Evolutionary conservation across 2,329 filamentous ascomycete genomes (phyloP).

Genomic region (Fusarium burgessii): DNA sequence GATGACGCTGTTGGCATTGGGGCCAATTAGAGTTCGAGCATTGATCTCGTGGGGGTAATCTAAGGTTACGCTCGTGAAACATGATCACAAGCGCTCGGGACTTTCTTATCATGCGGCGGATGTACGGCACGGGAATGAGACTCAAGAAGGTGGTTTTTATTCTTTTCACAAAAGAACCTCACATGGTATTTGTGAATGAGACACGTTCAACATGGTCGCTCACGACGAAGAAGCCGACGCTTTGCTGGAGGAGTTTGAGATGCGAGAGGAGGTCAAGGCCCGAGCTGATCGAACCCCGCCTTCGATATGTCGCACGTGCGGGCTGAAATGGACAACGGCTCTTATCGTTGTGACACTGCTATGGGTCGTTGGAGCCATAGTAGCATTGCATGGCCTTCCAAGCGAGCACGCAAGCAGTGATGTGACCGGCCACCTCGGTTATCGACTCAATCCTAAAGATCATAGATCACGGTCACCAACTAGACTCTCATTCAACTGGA

Average conservation of each 20-base stretch:
- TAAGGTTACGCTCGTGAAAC: neutral
- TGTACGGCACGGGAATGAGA: conserved; percentile 2
- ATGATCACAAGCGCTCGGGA: neutral
- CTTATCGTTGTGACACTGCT: neutral
- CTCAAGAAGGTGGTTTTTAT: neutral
- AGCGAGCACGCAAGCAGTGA: fast-evolving
- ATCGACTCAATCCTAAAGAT: neutral
- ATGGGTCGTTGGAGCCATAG: neutral
- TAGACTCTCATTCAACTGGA: neutral
- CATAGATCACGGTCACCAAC: neutral
- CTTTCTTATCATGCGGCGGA: neutral
- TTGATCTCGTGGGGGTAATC: conserved; percentile 21
- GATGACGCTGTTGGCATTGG: neutral
- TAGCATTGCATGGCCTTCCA: neutral
- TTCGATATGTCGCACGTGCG: neutral
- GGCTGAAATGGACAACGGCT: neutral
- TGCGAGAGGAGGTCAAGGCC: neutral
- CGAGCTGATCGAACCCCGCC: neutral
- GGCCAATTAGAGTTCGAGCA: neutral
- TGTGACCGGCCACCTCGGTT: neutral
- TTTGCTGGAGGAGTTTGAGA: conserved; percentile 11
- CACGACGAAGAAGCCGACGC: conserved; percentile 20
- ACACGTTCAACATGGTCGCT: conserved; percentile 3
- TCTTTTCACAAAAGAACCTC: neutral
- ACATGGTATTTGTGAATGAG: too few relatives aligned